Base-by-base conservation (phyloP, 176 grass and related monocot species). In the Canna indica region DNA sequence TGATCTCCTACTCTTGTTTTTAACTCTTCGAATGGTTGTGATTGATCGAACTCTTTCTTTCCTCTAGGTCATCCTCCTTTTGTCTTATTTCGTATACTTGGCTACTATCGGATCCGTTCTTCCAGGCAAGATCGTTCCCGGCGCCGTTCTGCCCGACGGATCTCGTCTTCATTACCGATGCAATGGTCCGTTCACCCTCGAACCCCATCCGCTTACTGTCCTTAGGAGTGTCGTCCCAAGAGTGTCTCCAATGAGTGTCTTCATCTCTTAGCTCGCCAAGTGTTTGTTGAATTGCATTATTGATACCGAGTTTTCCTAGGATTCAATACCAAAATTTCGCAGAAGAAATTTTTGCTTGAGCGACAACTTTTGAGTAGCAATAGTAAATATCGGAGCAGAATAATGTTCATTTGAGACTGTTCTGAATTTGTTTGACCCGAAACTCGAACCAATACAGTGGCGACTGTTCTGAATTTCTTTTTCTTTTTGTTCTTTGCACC, bases 161-260 rank as follows among this genome's bases (percentile, higher is more conserved):
- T 86, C 91, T 20, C 88, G 91, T 54, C 91, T 91, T 47, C 69
- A 83, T 71, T 96, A 96, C 81, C 88, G 88, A 31, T 96, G 91
- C 88, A 96, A 96, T 0, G 91, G 91, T 91, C 47, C 7, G 28
- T 10, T 26, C 39, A 6, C 52, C 30, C 28, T 32, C 64, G 64
- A 13, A 59, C 5, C 42, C 50, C 27, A 8, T 12, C n/a, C 20
- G 9, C 64, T 44, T 17, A 2, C 42, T 1, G 16, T 24, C 9
- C 18, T 29, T 27, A 3, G 25, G 27, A 10, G 67, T 57, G 24
- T 68, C 58, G 4, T 76, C 30, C n/a, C 8, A 24, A 85, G 4
- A 29, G 59, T 14, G 29, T 6, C 29, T 63, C 4, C 13, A 18
- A 59, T 32, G 0, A 31, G 1, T 63, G 27, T 33, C 30, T 18